phyloP scores from a whole-genome alignment of 768 basidiomycete species.

The Dioszegia aurantiaca region DNA sequence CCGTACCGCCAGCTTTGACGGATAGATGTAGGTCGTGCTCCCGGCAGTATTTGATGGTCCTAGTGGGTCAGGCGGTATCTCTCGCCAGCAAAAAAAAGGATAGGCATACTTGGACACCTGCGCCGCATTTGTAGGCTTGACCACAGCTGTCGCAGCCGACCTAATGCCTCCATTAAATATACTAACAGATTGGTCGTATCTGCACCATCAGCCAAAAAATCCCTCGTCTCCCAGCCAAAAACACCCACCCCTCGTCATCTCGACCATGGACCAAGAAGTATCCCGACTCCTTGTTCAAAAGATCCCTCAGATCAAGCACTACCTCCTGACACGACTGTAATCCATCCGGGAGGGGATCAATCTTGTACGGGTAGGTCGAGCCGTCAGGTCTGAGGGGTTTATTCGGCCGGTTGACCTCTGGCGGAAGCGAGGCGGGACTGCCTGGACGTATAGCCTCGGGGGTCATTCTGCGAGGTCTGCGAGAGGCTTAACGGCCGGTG shows the following conservation, averaged over 20 bases:
- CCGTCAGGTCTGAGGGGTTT: background rate
- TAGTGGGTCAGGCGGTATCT: conserved; percentile 45
- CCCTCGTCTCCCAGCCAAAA: background rate
- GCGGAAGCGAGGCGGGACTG: background rate
- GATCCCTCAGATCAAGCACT: background rate
- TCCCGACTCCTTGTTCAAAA: conserved; percentile 9
- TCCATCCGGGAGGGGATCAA: conserved; percentile 13
- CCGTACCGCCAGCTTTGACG: conserved; percentile 85
- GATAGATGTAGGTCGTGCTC: conserved; percentile 69
- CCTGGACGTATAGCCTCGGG: background rate
- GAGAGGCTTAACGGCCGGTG: too few relatives aligned
- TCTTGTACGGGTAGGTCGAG: conserved; percentile 5
- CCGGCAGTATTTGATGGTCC: conserved; percentile 70
- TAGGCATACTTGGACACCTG: conserved; percentile 74
- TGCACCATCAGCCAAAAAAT: background rate
- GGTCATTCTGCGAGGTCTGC: too few relatives aligned
- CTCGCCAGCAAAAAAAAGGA: background rate
- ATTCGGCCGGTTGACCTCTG: background rate
- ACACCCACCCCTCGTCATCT: conserved; percentile 25
- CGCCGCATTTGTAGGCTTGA: conserved; percentile 70
- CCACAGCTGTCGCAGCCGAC: conserved; percentile 63
- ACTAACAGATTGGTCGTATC: conserved; percentile 25
- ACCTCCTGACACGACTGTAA: conserved; percentile 10
- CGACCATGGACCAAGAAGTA: conserved; percentile 8
- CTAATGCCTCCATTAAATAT: conserved; percentile 77